Percentiles rank a stretch among this genome's conserved stretches.
Evolutionary conservation across 1,284 basidiomycete genomes (phyloP).

Genomic region (Kalmanozyma brasiliensis): DNA sequence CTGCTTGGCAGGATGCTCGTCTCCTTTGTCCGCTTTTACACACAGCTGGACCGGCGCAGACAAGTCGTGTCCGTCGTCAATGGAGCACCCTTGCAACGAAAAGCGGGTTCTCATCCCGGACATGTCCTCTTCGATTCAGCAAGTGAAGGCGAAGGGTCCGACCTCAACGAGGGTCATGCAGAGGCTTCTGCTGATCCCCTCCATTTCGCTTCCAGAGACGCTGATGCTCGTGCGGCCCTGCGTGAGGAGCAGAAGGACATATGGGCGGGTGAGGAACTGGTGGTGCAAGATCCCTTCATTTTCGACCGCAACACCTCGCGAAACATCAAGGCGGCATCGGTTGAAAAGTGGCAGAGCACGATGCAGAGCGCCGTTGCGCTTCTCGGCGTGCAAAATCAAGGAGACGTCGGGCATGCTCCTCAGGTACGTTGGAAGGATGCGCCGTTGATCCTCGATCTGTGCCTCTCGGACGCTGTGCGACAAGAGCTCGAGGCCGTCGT

Average conservation of each 20-base stretch:
- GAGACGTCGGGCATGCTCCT: neutral
- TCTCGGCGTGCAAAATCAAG: slow-evolving; percentile 5
- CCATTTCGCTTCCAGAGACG: slow-evolving; percentile 13
- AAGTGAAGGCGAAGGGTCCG: slow-evolving; percentile 8
- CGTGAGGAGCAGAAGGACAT: slow-evolving; percentile 50
- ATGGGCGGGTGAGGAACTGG: slow-evolving; percentile 60
- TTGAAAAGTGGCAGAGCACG: slow-evolving; percentile 27
- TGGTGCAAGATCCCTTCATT: slow-evolving; percentile 69
- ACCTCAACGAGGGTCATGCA: neutral
- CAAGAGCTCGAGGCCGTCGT: slow-evolving; percentile 1
- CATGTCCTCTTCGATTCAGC: slow-evolving; percentile 20
- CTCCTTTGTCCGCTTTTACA: slow-evolving; percentile 32
- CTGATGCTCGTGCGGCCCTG: slow-evolving; percentile 9
- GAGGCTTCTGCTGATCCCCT: neutral
- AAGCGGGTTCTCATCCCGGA: slow-evolving; percentile 5
- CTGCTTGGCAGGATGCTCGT: slow-evolving; percentile 34
- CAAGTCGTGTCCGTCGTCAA: slow-evolving; percentile 34
- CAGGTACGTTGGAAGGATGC: slow-evolving; percentile 6
- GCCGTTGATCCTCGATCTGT: slow-evolving; percentile 32
- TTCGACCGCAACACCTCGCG: slow-evolving; percentile 65
- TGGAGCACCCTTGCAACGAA: slow-evolving; percentile 22
- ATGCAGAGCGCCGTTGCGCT: slow-evolving; percentile 19
- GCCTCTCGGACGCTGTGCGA: slow-evolving; percentile 13
- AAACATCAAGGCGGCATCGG: slow-evolving; percentile 49
- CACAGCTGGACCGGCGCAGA: slow-evolving; percentile 12